Evolutionary conservation across 345 rosid species (phyloP).

Genomic region (Eucalyptus sideroxylon): DNA sequence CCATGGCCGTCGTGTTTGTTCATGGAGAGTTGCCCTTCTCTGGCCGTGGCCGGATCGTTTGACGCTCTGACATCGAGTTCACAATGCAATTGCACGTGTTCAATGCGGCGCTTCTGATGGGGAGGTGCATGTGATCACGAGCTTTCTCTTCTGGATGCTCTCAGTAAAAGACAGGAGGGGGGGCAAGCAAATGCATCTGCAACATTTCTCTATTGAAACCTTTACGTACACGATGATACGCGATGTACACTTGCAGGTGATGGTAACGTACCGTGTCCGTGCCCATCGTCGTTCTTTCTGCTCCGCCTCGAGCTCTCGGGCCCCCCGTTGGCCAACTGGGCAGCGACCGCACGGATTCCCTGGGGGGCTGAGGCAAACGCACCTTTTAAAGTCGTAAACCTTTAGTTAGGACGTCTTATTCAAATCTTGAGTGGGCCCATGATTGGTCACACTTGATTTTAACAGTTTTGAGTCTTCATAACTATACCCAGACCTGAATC

Average conservation of each 20-base stretch:
- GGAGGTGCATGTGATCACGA: not conserved
- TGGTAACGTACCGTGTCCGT: not conserved
- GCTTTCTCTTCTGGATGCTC: not conserved
- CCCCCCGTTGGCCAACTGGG: conserved; percentile 24
- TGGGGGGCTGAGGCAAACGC: conserved; percentile 15
- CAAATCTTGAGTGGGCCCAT: not conserved
- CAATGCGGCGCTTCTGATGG: not conserved
- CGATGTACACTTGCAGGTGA: not conserved
- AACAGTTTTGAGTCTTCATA: not conserved
- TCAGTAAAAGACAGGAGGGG: not conserved
- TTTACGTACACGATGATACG: not conserved
- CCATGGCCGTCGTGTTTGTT: not conserved
- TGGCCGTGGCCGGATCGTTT: not conserved
- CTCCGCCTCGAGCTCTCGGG: not conserved
- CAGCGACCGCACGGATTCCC: conserved; percentile 47
- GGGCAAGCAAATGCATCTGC: not conserved
- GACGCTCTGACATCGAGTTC: not conserved
- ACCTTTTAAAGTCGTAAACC: too few relatives aligned
- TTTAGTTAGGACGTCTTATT: not conserved
- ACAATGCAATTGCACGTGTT: not conserved
- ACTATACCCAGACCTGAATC: not conserved
- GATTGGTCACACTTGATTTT: not conserved
- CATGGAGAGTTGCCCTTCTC: not conserved
- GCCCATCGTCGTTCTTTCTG: not conserved
- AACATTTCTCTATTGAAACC: not conserved